These are phyloP conservation scores for Rhodotorula glutinis DNA, from an alignment of 1,284 basidiomycete genomes.

Conservation along the genomic window DNA sequence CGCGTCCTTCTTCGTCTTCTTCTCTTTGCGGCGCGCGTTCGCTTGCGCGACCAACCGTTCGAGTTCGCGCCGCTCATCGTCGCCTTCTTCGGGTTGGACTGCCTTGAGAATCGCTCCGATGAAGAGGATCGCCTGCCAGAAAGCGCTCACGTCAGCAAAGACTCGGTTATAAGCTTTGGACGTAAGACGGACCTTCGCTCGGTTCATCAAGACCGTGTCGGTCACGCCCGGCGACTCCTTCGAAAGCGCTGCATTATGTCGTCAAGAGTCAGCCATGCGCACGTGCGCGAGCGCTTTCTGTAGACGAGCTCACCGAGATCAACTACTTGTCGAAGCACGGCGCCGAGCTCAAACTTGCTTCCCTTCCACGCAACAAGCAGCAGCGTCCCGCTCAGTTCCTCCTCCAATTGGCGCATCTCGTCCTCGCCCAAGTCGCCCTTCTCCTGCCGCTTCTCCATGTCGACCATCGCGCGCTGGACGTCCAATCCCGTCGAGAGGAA, in stretches of 20 bases:
- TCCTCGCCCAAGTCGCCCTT: conserved; percentile 79
- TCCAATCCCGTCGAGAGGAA: conserved; percentile 51
- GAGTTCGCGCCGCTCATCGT: conserved; percentile 85
- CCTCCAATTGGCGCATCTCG: conserved; percentile 69
- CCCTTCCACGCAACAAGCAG: conserved; percentile 92
- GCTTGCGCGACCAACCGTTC: conserved; percentile 53
- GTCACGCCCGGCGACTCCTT: conserved; percentile 70
- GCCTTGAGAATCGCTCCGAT: conserved; percentile 83
- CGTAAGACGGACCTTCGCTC: conserved; percentile 65
- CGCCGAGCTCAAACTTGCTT: conserved; percentile 76
- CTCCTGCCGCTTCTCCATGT: conserved; percentile 85
- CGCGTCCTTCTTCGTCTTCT: conserved; percentile 10
- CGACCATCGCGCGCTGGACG: conserved; percentile 60
- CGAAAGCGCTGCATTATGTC: conserved; percentile 62
- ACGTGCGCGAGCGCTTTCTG: no score
- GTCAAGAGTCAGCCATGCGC: conserved; percentile 55
- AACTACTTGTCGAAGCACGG: conserved; percentile 44
- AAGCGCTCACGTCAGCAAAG: neutral
- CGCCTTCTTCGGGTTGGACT: conserved; percentile 77
- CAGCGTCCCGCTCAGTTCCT: conserved; percentile 90
- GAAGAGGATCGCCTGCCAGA: conserved; percentile 66
- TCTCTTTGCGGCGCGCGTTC: conserved; percentile 37
- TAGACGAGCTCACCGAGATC: conserved; percentile 61
- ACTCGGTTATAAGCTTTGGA: neutral
- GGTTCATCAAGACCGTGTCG: conserved; percentile 67